Conservation (phyloP, 73 alveolate genomes). For the Symbiodinium natans region DNA sequence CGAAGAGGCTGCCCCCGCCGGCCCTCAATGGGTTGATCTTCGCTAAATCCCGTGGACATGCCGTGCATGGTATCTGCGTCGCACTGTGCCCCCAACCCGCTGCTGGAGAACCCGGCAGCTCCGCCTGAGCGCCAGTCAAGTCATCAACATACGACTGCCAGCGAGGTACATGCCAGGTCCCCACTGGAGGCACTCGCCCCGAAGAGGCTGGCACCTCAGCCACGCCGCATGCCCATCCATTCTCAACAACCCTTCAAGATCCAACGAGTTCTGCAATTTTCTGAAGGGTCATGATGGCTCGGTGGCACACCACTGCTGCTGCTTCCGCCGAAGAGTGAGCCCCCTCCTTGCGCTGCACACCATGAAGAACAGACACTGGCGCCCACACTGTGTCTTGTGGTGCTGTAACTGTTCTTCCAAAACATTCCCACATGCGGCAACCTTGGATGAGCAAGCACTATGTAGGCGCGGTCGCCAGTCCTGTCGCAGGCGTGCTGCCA, state of each 20-base stretch:
- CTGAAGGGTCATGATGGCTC: not conserved
- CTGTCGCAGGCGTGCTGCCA: conserved; percentile 4
- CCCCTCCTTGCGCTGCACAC: not conserved
- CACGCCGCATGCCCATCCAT: too few relatives aligned
- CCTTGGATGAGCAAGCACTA: too few relatives aligned
- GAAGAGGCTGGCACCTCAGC: conserved; percentile 49
- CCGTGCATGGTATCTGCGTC: not conserved
- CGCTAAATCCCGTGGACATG: not conserved
- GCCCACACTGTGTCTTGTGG: not conserved
- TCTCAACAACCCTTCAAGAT: too few relatives aligned
- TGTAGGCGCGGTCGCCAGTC: not conserved
- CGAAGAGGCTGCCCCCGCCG: not conserved
- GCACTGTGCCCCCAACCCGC: conserved; percentile 31
- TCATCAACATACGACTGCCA: too few relatives aligned
- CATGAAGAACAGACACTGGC: too few relatives aligned
- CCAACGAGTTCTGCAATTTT: too few relatives aligned
- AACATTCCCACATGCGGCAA: not conserved
- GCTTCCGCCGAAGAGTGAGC: not conserved
- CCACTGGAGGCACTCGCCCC: conserved; percentile 31
- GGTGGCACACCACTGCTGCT: not conserved
- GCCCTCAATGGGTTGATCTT: not conserved
- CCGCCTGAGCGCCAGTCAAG: not conserved
- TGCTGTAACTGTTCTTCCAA: not conserved
- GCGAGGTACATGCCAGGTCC: not conserved
- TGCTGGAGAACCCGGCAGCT: not conserved